Base-by-base conservation (phyloP, 805 yeast species). In the Suhomyces kilbournensis region DNA sequence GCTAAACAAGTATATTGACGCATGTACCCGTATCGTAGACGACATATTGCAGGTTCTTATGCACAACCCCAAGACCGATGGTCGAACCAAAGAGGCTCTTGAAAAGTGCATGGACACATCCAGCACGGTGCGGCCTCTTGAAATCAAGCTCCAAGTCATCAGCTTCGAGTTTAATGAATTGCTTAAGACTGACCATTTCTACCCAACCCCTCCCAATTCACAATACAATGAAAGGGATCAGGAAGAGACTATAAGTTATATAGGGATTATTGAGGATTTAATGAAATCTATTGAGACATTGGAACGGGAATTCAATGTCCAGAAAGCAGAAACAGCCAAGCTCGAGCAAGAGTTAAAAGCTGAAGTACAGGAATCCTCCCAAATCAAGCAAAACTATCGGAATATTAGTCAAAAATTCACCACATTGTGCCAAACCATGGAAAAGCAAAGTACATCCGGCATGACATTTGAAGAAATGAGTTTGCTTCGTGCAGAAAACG, bases 321-420 rank as follows among this genome's bases (percentile, higher is more conserved):
- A 68, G 45, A 64, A 63, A 46, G 39, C 44, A 5, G 59, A 64
- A 30, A 58, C 63, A 1, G 50, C 55, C 12, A 53, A 55, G 15
- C 50, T 70, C 19, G 68, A 67, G 47, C 20, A 49, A 9, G 63
- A 63, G 4, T 55, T 70, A 26, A 46, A 44, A 12, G 44, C 43
- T 8, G 74, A 70, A 51, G 54, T 62, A 2, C 62, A 62, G 39
- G 62, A 62, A 28, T 58, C 68, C 5, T 53, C 55, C 22, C 48
- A 48, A 17, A 53, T 69, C n/a, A 63, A 57, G 52, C 50, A 47
- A 5, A 65, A 63, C 45, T 64, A 59, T 44, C 57, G 54, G 12
- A 35, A 52, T 10, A 60, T 66, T 14, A 49, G 60, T 9, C 32
- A 46, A n/a, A 65, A 66, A 43, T 65, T 65, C 46, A 53, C 56